A percentile compares a stretch with the other conserved stretches of the same genome.
These are phyloP conservation scores for Calonectria leucothoes DNA, from an alignment of 2,329 filamentous ascomycete genomes.

Conservation along the genomic window DNA sequence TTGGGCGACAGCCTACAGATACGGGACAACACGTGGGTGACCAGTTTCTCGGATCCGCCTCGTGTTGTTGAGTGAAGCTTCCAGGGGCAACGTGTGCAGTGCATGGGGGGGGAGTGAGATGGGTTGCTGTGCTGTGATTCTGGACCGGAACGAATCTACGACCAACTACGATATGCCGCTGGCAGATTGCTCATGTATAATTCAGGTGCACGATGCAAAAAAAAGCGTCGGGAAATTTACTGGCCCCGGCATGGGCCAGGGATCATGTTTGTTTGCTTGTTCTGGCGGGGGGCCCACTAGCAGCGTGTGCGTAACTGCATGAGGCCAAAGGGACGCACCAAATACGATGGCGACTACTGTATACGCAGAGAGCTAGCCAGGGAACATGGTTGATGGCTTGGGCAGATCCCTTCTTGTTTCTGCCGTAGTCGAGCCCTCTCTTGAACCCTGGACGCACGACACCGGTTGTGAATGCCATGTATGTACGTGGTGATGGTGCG, in stretches of 20 bases:
- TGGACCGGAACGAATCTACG: too few species aligned
- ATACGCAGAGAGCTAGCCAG: background rate
- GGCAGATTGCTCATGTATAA: background rate
- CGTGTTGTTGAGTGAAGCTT: background rate
- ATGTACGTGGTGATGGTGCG: too few species aligned
- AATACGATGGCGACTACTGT: background rate
- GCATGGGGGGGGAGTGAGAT: too few species aligned
- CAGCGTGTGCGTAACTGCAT: background rate
- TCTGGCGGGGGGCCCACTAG: too few species aligned
- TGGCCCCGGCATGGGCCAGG: background rate
- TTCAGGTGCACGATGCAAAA: background rate
- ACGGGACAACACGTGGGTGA: background rate
- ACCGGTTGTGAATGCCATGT: background rate
- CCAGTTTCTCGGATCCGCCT: background rate
- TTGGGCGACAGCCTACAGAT: background rate
- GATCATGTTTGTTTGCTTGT: background rate
- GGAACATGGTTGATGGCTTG: background rate
- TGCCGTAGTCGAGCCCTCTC: background rate
- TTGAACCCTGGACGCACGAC: background rate
- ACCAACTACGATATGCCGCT: background rate
- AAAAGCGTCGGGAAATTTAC: background rate
- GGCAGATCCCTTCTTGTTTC: background rate
- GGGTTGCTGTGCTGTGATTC: too few species aligned
- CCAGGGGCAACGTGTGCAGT: background rate
- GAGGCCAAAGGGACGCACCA: background rate